Evolutionary conservation across 768 basidiomycete species (phyloP), one percentile per base, ranked within the genome.

Genomic region (Lentinus brumalis): DNA sequence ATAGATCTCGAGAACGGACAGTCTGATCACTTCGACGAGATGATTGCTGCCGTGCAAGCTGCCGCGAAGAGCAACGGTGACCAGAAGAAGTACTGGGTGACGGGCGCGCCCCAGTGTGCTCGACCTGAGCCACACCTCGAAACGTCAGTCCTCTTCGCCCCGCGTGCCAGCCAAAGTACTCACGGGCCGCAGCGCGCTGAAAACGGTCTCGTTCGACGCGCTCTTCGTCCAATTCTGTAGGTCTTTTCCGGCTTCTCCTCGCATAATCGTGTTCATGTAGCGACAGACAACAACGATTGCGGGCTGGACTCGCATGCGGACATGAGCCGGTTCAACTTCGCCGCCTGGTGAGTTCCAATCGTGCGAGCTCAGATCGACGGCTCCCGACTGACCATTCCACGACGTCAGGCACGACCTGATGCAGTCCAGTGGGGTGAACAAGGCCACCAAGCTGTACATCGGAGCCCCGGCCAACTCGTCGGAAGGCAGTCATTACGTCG

Each of bases 221-320:
- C 74, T 91, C 61, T 90, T 88, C 68, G 87, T 90, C 39, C 89
- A 89, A 69, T 87, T 90, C 70, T 84, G 82, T 81, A 66, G 61
- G 79, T 68, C 2, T 30, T 46, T 8, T 16, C 5, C 21, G 6
- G 2, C 14, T 12, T 12, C 31, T 5, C 15, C 10, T 8, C 9
- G 1, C 38, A 8, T 15, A 1, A 29, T 18, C 21, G 14, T 38
- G 35, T 42, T 59, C 10, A 58, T 39, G 12, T 12, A 21, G 2
- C 12, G 35, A 3, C 52, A 75, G 76, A 77, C 67, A 87, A 87
- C 71, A 88, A 87, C 70, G 84, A 75, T 67, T 88, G 86, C 64
- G 81, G 80, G 32, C 71, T 87, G 41, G 77, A 79, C 59, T 69
- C 69, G 51, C 75, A 77, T 56, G 77, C 73, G 40, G 78, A 79